Conservation (phyloP, 352 stramenopile genomes). For the Aphanomyces cochlioides region DNA sequence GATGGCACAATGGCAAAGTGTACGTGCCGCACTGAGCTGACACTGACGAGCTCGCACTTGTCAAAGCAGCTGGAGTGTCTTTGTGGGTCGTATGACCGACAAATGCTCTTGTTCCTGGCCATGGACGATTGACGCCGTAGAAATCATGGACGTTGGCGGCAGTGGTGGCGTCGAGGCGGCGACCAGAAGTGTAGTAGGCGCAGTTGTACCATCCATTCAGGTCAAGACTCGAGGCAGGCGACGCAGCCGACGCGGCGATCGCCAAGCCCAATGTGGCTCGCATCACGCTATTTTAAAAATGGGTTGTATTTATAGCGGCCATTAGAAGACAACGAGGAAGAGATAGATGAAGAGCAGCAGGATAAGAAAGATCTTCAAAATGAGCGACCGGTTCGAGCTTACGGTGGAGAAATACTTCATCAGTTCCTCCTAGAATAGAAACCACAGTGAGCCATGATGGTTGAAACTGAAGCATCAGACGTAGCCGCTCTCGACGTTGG, state of each 20-base stretch:
- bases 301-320: not conserved
- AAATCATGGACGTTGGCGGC: not conserved
- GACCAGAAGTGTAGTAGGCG: slow-evolving; percentile 1
- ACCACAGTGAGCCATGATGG: not conserved
- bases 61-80: not conserved
- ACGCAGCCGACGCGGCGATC: not conserved
- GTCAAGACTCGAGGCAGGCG: not conserved
- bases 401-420: slow-evolving; percentile 85
- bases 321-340: slow-evolving; percentile 77
- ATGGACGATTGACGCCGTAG: not conserved
- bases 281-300: not conserved
- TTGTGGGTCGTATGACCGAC: not conserved
- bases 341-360: slow-evolving; percentile 80
- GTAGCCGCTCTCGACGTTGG: slow-evolving; percentile 68
- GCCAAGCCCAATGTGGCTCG: not conserved
- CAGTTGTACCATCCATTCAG: slow-evolving; percentile 19
- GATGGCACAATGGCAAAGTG: slow-evolving; percentile 38
- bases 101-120: not conserved
- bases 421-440: slow-evolving; percentile 42
- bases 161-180: not conserved
- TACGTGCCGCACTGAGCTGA: slow-evolving; percentile 39
- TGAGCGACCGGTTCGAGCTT: slow-evolving; percentile 71
- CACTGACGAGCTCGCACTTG: not conserved
- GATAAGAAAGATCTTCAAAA: slow-evolving; percentile 84
- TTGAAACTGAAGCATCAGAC: not conserved